A percentile compares a stretch with the other conserved stretches of the same genome.
These are phyloP conservation scores for Capsicum pubescens DNA, from an alignment of 257 asterid genomes.

Conservation along the genomic window DNA sequence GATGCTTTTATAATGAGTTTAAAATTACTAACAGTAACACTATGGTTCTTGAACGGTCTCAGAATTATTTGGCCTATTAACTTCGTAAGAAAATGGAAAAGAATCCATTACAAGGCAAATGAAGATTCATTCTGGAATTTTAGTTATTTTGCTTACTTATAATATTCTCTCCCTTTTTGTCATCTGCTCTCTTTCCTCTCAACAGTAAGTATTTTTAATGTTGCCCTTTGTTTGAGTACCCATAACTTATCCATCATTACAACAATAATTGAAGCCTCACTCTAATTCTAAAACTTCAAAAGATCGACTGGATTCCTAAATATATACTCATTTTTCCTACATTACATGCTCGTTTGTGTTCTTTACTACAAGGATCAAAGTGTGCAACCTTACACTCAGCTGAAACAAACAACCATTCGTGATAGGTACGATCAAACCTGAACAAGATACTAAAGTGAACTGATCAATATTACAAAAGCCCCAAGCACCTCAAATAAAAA, in stretches of 20 bases:
- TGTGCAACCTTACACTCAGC: not conserved
- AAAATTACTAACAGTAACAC: not conserved
- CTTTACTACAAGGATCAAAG: not conserved
- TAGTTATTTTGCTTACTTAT: not conserved
- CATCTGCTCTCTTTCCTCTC: conserved; percentile 17
- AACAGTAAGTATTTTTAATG: not conserved
- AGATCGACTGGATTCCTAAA: not conserved
- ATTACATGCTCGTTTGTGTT: not conserved
- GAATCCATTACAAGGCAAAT: not conserved
- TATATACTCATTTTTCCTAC: conserved; percentile 17
- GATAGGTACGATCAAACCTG: not conserved
- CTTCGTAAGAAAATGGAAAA: not conserved
- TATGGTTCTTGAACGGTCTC: not conserved
- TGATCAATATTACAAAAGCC: too few species aligned
- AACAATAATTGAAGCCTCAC: not conserved
- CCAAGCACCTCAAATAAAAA: too few species aligned
- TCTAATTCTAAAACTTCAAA: not conserved
- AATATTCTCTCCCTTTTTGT: not conserved
- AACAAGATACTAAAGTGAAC: not conserved
- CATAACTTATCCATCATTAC: not conserved
- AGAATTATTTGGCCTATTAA: not conserved
- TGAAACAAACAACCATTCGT: not conserved
- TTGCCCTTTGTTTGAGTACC: not conserved
- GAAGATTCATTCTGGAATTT: conserved; percentile 8
- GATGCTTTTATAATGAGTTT: conserved; percentile 3